phyloP scores from a whole-genome alignment of 352 stramenopile genomes.

The Phytophthora uliginosa region DNA sequence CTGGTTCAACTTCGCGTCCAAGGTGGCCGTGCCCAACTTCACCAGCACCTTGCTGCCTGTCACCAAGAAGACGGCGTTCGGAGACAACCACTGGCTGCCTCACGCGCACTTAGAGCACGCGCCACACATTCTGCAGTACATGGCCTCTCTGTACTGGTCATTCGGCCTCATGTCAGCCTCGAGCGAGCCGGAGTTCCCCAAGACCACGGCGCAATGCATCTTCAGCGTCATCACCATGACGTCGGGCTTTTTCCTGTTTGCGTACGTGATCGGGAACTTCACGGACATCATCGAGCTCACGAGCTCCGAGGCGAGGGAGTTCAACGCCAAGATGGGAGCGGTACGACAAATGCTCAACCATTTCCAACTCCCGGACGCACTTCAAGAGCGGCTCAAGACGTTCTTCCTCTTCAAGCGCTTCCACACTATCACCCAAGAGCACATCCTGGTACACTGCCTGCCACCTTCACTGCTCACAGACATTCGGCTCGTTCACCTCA shows the following conservation, averaged over 20 bases:
- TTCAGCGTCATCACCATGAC: slow-evolving; percentile 72
- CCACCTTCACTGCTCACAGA: slow-evolving; percentile 73
- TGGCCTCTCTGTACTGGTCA: slow-evolving; percentile 68
- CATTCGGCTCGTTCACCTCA: slow-evolving; percentile 70
- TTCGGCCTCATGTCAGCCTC: slow-evolving; percentile 73
- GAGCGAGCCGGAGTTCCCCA: slow-evolving; percentile 58
- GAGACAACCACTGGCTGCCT: slow-evolving; percentile 46
- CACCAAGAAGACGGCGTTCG: slow-evolving; percentile 29
- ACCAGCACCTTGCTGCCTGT: slow-evolving; percentile 4
- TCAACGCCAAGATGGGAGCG: slow-evolving; percentile 63
- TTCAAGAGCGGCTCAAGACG: slow-evolving; percentile 63
- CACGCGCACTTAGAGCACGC: slow-evolving; percentile 35
- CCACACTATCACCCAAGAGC: slow-evolving; percentile 76
- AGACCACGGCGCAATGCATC: slow-evolving; percentile 56
- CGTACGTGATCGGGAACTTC: slow-evolving; percentile 79
- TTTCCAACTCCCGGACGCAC: slow-evolving; percentile 52
- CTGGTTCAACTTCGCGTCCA: slow-evolving; percentile 73
- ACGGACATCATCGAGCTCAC: slow-evolving; percentile 67
- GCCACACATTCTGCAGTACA: slow-evolving; percentile 51
- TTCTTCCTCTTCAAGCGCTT: slow-evolving; percentile 78
- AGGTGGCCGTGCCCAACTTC: slow-evolving; percentile 37
- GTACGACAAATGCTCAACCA: slow-evolving; percentile 66
- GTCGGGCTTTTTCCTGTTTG: slow-evolving; percentile 71
- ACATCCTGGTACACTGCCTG: slow-evolving; percentile 66
- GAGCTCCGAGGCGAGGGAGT: slow-evolving; percentile 68